These are phyloP conservation scores for Leptographium radiaticola DNA, from an alignment of 2,329 filamentous ascomycete species.

Conservation along the genomic window DNA sequence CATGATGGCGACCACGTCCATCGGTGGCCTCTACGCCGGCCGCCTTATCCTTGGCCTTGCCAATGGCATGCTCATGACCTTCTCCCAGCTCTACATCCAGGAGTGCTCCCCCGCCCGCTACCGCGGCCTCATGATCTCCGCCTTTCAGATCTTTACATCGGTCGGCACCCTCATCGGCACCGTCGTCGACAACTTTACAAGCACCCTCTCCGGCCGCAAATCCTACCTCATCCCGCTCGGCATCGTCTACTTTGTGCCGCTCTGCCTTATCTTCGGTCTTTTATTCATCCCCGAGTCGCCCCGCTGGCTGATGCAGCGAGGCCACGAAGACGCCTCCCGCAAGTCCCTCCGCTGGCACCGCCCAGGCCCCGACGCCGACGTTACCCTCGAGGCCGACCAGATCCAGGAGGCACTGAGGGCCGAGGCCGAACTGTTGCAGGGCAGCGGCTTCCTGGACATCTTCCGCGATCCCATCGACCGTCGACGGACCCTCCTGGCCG, in stretches of 20 bases:
- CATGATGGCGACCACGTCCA: slow-evolving; percentile 42
- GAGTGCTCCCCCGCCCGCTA: slow-evolving; percentile 18
- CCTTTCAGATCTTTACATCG: slow-evolving; percentile 19
- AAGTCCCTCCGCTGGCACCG: slow-evolving; percentile 2
- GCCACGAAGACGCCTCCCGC: slow-evolving; percentile 9
- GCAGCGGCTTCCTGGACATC: slow-evolving; percentile 30
- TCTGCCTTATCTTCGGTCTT: slow-evolving; percentile 21
- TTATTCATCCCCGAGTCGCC: slow-evolving; percentile 28
- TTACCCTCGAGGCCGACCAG: slow-evolving; percentile 22
- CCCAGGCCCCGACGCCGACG: slow-evolving; percentile 17
- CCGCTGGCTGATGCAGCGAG: slow-evolving; percentile 25
- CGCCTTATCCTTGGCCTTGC: slow-evolving; percentile 41
- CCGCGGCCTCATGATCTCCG: slow-evolving; percentile 22
- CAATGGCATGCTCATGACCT: slow-evolving; percentile 46
- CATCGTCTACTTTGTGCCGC: slow-evolving; percentile 25
- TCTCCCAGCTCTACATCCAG: slow-evolving; percentile 23
- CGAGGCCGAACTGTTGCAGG: slow-evolving; percentile 18
- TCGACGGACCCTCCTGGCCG: slow-evolving; percentile 32
- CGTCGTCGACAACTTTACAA: slow-evolving; percentile 36
- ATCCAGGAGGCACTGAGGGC: slow-evolving; percentile 23
- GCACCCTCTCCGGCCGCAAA: slow-evolving; percentile 20
- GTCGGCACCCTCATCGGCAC: slow-evolving; percentile 28
- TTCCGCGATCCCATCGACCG: slow-evolving; percentile 38
- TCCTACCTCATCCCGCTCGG: slow-evolving; percentile 28
- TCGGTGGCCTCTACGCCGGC: slow-evolving; percentile 40